A percentile compares a stretch with the other conserved stretches of the same genome.
Conservation (phyloP, 2,329 filamentous ascomycete species). For the Clarireedia monteithiana region DNA sequence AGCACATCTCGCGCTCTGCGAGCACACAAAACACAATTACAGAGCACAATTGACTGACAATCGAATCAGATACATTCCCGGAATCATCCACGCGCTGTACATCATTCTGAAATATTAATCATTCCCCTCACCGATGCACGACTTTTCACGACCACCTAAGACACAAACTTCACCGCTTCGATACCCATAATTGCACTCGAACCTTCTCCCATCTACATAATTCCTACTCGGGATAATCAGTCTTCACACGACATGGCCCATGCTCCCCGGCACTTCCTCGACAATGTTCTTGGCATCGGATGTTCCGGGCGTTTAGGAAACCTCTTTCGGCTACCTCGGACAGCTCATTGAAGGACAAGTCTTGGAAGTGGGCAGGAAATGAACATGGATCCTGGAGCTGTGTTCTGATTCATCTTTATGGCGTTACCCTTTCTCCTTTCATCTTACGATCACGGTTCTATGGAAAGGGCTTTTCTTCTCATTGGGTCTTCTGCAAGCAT, state of each 20-base stretch:
- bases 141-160: background rate
- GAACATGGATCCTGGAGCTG: background rate
- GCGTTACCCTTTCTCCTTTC: background rate
- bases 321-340: no score
- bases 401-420: background rate
- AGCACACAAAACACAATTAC: no score
- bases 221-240: background rate
- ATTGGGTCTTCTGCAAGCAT: slow-evolving; percentile 14
- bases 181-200: background rate
- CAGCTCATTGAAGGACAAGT: no score
- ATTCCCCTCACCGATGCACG: background rate
- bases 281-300: slow-evolving; percentile 2
- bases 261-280: background rate
- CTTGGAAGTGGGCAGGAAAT: background rate
- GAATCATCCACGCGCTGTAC: slow-evolving; percentile 14
- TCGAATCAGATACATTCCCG: slow-evolving; percentile 4
- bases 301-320: background rate
- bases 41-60: background rate
- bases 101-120: slow-evolving; percentile 82
- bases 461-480: slow-evolving; percentile 2
- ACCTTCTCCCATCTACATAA: background rate
- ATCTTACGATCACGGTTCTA: background rate
- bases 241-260: background rate
- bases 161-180: background rate
- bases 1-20: background rate